Evolutionary conservation across 208 protist species (phyloP).

Genomic region (Leishmania guyanensis): DNA sequence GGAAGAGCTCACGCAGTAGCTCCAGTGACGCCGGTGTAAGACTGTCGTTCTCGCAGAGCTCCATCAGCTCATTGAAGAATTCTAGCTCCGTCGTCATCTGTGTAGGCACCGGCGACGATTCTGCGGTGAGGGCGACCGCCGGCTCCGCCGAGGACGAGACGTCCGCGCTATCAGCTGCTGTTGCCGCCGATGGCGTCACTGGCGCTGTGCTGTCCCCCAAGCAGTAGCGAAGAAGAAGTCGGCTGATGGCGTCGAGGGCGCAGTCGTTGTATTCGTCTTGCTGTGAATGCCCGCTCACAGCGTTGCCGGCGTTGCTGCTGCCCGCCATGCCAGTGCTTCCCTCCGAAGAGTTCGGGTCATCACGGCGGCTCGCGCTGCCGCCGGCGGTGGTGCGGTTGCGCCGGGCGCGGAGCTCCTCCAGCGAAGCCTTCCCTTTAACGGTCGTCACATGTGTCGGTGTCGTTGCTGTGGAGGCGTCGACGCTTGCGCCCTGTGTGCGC

Average conservation of each 20-base stretch:
- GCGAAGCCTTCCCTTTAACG: conserved; percentile 35
- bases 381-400: conserved; percentile 37
- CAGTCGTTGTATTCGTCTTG: conserved; percentile 36
- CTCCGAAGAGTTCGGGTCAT: neutral
- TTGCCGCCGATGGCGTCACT: conserved; percentile 9
- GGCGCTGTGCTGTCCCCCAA: neutral
- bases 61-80: conserved; percentile 46
- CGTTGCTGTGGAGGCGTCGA: conserved; percentile 9
- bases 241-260: conserved; percentile 53
- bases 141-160: neutral
- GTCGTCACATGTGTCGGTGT: conserved; percentile 38
- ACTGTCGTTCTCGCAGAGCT: conserved; percentile 35
- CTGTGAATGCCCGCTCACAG: neutral
- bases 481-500: conserved; percentile 17
- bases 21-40: conserved; percentile 51
- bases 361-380: neutral
- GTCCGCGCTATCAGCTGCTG: conserved; percentile 13
- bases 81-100: conserved; percentile 35
- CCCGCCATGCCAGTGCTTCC: neutral
- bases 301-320: conserved; percentile 3
- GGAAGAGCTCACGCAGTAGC: conserved; percentile 57
- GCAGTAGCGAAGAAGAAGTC: conserved; percentile 60
- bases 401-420: conserved; percentile 52
- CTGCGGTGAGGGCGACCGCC: conserved; percentile 1
- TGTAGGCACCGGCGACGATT: conserved; percentile 13